Base-by-base conservation (phyloP, 2,329 filamentous ascomycete genomes). In the Fusarium nodosum region DNA sequence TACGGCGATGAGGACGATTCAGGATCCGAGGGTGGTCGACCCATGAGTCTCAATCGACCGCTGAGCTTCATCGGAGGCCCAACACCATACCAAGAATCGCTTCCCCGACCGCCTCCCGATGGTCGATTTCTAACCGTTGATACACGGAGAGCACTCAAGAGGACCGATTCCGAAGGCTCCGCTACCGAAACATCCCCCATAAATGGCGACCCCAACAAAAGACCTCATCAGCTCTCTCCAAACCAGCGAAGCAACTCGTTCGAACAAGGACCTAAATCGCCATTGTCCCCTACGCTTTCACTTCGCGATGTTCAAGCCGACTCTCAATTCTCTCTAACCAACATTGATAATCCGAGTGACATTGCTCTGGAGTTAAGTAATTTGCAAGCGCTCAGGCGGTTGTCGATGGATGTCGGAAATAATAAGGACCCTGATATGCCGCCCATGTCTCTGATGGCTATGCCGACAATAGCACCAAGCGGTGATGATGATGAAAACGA, bases 341-440 rank as follows among this genome's bases (percentile, higher is more conserved):
- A 96, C 78, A 95, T 97, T 78, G 94, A 94, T 68, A 91, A 95
- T 75, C 91, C 94, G 1, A 94, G 90, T 62, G 93, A 94, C 66
- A 93, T 97, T 62, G 93, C 93, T 28, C 93, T 97, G 81, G 94
- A 97, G 81, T 83, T 97, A 73, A 97, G 91, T 83, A 97, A 97
- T 76, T 82, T 97, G 64, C 94, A 97, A 79, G 94, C 94, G 3
- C 87, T 97, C 66, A 88, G 94, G 72, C 89, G 94, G 69, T 93
- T 97, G 90, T 97, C 94, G 22, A 97, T 97, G 94, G 94, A 97
- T 77, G 93, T 97, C 72, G 88, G 82, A 82, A 97, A 88, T 68
- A 87, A 83, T 45, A 87, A 85, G 64, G 89, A 92, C 72, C 90
- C 93, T 1, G 93, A 97, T 77, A 84, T 97, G 69, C 90, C 93